Conservation (phyloP, 1,284 basidiomycete species). For the Tranzscheliella williamsii region DNA sequence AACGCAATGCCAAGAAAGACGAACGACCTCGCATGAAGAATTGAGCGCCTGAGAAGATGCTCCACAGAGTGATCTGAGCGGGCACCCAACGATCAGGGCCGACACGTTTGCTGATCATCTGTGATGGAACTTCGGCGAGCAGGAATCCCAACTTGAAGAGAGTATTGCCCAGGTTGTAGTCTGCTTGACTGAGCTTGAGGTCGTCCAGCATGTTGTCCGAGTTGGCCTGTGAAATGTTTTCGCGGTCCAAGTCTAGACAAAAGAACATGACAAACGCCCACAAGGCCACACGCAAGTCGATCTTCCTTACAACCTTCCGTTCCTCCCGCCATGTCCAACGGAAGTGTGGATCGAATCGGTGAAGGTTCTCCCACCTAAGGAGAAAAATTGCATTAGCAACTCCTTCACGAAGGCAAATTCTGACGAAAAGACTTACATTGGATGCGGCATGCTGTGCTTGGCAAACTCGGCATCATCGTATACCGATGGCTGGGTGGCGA, state of each 20-base stretch:
- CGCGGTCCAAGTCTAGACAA: constrained; percentile 37
- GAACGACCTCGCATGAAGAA: constrained; percentile 10
- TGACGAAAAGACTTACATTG: too few relatives aligned
- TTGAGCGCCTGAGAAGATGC: constrained; percentile 21
- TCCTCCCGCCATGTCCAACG: constrained; percentile 25
- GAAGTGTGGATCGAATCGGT: constrained; percentile 28
- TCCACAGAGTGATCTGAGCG: constrained; percentile 36
- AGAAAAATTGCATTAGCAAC: too few relatives aligned
- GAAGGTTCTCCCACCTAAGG: too few relatives aligned
- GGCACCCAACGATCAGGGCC: constrained; percentile 49
- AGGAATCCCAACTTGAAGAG: constrained; percentile 38
- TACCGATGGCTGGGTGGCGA: too few relatives aligned
- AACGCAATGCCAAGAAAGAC: constrained; percentile 37
- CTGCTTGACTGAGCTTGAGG: constrained; percentile 39
- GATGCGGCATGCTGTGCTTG: too few relatives aligned
- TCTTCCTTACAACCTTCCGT: constrained; percentile 5
- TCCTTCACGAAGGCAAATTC: too few relatives aligned
- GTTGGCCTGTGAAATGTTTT: constrained; percentile 38
- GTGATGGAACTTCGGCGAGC: constrained; percentile 41
- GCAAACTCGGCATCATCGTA: too few relatives aligned
- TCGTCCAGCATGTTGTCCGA: constrained; percentile 42
- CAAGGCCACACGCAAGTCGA: constrained; percentile 10
- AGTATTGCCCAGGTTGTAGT: constrained; percentile 49
- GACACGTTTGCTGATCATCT: constrained; percentile 45
- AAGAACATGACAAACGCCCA: constrained; percentile 35